A percentile compares a stretch with the other conserved stretches of the same genome.
Evolutionary conservation across 768 basidiomycete species (phyloP).

Genomic region (Asterophora parasitica): DNA sequence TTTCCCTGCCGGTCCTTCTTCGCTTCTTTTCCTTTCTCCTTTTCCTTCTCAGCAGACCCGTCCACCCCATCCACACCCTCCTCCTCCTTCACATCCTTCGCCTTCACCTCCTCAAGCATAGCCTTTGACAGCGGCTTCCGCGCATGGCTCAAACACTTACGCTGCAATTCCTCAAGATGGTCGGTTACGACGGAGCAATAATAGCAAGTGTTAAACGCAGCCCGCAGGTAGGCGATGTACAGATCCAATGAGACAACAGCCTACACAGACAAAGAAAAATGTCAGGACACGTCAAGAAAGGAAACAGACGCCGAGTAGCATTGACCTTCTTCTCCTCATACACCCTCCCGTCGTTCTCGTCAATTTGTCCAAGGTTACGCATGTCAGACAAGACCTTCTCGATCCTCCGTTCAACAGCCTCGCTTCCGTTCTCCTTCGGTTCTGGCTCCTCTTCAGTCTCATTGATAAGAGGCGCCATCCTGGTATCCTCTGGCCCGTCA

Average conservation of each 20-base stretch:
- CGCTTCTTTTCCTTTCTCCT: slow-evolving; percentile 29
- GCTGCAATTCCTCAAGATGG: slow-evolving; percentile 91
- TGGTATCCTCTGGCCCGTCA: slow-evolving; percentile 17
- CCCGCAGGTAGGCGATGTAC: slow-evolving; percentile 89
- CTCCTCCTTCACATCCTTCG: slow-evolving; percentile 44
- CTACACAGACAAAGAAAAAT: slow-evolving; percentile 32
- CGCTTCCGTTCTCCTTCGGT: slow-evolving; percentile 61
- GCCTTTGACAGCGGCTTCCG: slow-evolving; percentile 69
- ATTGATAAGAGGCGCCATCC: slow-evolving; percentile 26
- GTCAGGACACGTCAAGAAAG: slow-evolving; percentile 8
- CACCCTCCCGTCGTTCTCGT: slow-evolving; percentile 58
- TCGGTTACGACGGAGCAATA: slow-evolving; percentile 93
- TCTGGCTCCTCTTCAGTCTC: slow-evolving; percentile 51
- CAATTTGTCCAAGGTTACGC: slow-evolving; percentile 56
- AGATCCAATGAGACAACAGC: slow-evolving; percentile 82
- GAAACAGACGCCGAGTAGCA: slow-evolving; percentile 9
- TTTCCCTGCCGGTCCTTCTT: slow-evolving; percentile 24
- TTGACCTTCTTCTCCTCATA: slow-evolving; percentile 69
- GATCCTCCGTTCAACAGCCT: slow-evolving; percentile 77
- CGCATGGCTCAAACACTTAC: slow-evolving; percentile 91
- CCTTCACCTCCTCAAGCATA: slow-evolving; percentile 56
- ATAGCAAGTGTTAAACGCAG: slow-evolving; percentile 93
- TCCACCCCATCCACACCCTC: slow-evolving; percentile 29
- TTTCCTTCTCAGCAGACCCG: slow-evolving; percentile 31
- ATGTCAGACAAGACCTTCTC: slow-evolving; percentile 72